Percentiles rank a stretch among this genome's conserved stretches.
phyloP scores from a whole-genome alignment of 1,284 basidiomycete species.

The Trichosporon sp. region DNA sequence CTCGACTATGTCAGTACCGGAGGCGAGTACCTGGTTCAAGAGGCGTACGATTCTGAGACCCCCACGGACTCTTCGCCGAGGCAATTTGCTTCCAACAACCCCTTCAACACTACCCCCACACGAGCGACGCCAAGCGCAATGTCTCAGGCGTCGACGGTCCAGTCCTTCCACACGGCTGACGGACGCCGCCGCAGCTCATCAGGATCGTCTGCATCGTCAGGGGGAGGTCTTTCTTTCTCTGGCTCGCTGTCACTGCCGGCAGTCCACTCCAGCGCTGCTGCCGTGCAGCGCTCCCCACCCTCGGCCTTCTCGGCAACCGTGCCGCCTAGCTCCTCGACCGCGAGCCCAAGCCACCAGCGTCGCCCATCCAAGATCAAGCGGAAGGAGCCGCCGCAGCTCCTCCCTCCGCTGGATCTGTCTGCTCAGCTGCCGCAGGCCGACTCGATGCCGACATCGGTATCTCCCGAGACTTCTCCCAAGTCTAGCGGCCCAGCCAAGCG shows the following conservation, averaged over 20 bases:
- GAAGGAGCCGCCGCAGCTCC: neutral
- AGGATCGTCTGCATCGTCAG: neutral
- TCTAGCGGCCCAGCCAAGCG: conserved; percentile 5
- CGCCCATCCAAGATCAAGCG: neutral
- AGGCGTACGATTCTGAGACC: conserved; percentile 11
- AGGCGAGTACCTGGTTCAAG: conserved; percentile 11
- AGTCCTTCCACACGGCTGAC: neutral
- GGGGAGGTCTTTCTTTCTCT: neutral
- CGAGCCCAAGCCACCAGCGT: neutral
- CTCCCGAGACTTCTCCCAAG: too few relatives aligned
- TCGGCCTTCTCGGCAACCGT: neutral
- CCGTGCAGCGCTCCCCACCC: neutral
- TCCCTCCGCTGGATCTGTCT: neutral
- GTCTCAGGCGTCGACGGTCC: neutral
- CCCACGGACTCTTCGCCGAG: neutral
- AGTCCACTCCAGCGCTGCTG: neutral
- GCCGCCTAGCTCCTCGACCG: neutral
- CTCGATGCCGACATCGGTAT: neutral
- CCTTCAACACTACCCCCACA: neutral
- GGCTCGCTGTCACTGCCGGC: neutral
- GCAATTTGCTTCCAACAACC: neutral
- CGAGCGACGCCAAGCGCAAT: neutral
- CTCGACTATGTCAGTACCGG: conserved; percentile 1
- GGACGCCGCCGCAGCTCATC: neutral
- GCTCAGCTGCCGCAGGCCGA: neutral